phyloP scores from a whole-genome alignment of 2,329 filamentous ascomycete genomes.

The Fusarium avenaceum region DNA sequence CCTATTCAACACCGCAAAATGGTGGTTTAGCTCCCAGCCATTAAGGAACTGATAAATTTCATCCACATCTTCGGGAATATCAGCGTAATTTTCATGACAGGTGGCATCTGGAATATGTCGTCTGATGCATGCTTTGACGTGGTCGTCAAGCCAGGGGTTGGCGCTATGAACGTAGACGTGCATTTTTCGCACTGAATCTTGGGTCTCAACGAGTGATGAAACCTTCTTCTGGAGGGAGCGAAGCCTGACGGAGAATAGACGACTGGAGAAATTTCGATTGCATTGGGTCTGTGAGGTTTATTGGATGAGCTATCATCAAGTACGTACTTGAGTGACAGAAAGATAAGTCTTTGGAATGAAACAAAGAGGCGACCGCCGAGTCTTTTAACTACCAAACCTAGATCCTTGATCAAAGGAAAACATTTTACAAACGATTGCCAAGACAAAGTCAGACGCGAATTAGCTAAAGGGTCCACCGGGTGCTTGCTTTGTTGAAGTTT shows the following conservation, averaged over 20 bases:
- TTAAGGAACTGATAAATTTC: slow-evolving; percentile 53
- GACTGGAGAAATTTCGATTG: slow-evolving; percentile 7
- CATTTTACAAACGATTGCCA: slow-evolving; percentile 4
- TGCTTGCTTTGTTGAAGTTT: slow-evolving; percentile 7
- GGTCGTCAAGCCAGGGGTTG: slow-evolving; percentile 53
- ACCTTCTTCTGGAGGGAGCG: slow-evolving; percentile 41
- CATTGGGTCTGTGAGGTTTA: slow-evolving; percentile 8
- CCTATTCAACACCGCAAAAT: slow-evolving; percentile 53
- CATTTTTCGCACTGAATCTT: slow-evolving; percentile 14
- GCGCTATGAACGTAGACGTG: slow-evolving; percentile 42
- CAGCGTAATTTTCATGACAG: slow-evolving; percentile 49
- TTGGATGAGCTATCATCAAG: slow-evolving; percentile 9
- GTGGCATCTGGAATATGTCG: slow-evolving; percentile 48
- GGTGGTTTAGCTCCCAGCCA: slow-evolving; percentile 53
- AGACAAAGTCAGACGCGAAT: slow-evolving; percentile 17
- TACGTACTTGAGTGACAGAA: background rate
- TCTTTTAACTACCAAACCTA: slow-evolving; percentile 15
- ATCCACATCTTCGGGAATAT: slow-evolving; percentile 47
- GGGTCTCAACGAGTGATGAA: slow-evolving; percentile 1
- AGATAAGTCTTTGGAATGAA: background rate
- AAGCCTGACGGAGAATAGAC: slow-evolving; percentile 26
- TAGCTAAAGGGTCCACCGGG: slow-evolving; percentile 29
- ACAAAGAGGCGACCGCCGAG: background rate
- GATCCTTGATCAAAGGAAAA: background rate
- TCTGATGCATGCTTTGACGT: slow-evolving; percentile 51